These are phyloP conservation scores for Nicotiana knightiana DNA, from an alignment of 257 asterid genomes.

Conservation along the genomic window DNA sequence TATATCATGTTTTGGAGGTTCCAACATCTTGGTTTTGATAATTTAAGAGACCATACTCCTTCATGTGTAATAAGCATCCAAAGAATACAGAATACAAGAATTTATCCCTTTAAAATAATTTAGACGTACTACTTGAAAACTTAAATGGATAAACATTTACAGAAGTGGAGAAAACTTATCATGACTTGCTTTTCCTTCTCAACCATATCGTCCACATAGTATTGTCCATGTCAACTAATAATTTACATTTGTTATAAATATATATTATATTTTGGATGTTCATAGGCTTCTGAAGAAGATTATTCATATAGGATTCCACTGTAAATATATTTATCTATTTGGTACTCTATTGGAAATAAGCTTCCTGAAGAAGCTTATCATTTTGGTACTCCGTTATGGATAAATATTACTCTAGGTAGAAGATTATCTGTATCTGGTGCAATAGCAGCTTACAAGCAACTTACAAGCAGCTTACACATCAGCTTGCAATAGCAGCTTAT, in stretches of 20 bases:
- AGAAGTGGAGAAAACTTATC: neutral
- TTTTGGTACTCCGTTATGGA: too few species aligned
- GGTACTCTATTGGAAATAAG: too few species aligned
- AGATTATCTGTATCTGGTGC: too few species aligned
- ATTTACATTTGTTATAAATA: neutral
- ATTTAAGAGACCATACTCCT: constrained; percentile 12
- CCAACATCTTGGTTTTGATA: constrained; percentile 13
- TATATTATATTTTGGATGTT: too few species aligned
- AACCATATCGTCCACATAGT: neutral
- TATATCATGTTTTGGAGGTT: neutral
- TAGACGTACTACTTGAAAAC: neutral
- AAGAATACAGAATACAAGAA: neutral
- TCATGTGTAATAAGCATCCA: neutral
- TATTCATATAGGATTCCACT: too few species aligned
- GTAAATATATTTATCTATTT: too few species aligned
- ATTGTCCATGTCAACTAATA: neutral
- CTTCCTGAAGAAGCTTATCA: too few species aligned
- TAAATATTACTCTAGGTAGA: too few species aligned
- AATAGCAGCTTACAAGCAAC: too few species aligned
- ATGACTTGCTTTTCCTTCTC: neutral
- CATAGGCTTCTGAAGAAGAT: too few species aligned
- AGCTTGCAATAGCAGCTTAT: too few species aligned
- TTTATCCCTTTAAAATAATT: neutral
- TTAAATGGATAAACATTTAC: neutral
- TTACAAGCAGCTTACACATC: too few species aligned